phyloP scores from a whole-genome alignment of 164 flowering plant species.

The Nelumbo lutea region DNA sequence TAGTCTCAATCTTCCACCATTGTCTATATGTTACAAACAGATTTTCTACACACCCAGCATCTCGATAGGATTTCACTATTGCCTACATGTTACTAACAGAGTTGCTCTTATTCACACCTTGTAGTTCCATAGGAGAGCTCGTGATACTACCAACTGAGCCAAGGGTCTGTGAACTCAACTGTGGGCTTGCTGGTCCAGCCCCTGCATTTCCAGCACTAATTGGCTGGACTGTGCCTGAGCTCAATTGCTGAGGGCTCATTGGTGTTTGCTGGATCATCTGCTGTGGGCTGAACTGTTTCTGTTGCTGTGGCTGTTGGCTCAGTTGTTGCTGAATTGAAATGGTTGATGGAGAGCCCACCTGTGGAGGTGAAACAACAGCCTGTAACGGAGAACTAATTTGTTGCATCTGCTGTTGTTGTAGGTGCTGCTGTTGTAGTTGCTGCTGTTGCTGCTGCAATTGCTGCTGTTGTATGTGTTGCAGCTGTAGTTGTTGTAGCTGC shows the following conservation, averaged over 20 bases:
- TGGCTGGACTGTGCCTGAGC: constrained; percentile 66
- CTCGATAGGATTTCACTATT: no score
- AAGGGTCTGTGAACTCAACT: constrained; percentile 86
- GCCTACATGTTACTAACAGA: constrained; percentile 39
- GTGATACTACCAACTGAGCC: constrained; percentile 88
- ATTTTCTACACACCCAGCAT: no score
- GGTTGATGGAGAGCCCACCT: constrained; percentile 56
- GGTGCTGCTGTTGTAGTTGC: constrained; percentile 18
- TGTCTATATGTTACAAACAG: no score
- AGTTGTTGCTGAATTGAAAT: constrained; percentile 47
- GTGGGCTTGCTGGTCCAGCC: constrained; percentile 85
- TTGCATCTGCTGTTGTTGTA: constrained; percentile 36
- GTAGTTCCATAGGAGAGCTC: constrained; percentile 81
- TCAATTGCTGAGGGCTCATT: constrained; percentile 68
- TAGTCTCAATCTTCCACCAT: no score
- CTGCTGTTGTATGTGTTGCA: constrained; percentile 25
- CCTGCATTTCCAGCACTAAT: constrained; percentile 59
- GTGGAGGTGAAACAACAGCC: constrained; percentile 38
- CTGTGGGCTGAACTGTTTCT: constrained; percentile 47
- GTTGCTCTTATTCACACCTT: constrained; percentile 69
- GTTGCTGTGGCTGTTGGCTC: constrained; percentile 45
- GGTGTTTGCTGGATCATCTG: constrained; percentile 59
- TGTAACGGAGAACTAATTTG: constrained; percentile 24
- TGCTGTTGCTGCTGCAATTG: constrained; percentile 26
- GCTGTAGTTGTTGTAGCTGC: constrained; percentile 15